A percentile compares a stretch with the other conserved stretches of the same genome.
Conservation (phyloP, 805 yeast species). For the Saturnispora quitensis region DNA sequence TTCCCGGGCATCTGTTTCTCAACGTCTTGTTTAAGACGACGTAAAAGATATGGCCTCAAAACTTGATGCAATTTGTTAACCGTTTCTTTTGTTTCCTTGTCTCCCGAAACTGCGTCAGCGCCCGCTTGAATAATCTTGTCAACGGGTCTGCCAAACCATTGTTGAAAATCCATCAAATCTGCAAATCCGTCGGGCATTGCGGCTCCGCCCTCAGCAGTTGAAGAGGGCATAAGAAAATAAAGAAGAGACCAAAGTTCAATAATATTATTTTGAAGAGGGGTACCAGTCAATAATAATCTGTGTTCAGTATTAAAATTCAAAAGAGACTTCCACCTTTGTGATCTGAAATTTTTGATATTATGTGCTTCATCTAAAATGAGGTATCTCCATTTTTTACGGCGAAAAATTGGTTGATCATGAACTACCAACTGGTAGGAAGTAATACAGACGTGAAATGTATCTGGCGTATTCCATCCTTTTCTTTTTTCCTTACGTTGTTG, state of each 20-base stretch:
- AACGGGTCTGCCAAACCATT: slow-evolving; percentile 98
- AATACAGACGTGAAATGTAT: slow-evolving; percentile 92
- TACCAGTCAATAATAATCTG: slow-evolving; percentile 85
- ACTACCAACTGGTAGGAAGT: slow-evolving; percentile 97
- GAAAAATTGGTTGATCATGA: slow-evolving; percentile 90
- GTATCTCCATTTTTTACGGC: slow-evolving; percentile 89
- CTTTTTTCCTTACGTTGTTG: slow-evolving; percentile 94
- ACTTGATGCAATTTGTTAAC: slow-evolving; percentile 89
- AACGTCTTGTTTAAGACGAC: slow-evolving; percentile 92
- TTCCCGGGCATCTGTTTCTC: slow-evolving; percentile 99
- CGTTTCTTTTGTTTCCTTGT: slow-evolving; percentile 74
- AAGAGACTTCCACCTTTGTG: slow-evolving; percentile 95
- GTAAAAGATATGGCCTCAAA: slow-evolving; percentile 79
- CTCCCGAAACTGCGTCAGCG: slow-evolving; percentile 32
- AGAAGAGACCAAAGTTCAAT: slow-evolving; percentile 94
- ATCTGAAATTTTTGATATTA: slow-evolving; percentile 90
- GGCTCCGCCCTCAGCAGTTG: slow-evolving; percentile 37
- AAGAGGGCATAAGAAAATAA: slow-evolving; percentile 92
- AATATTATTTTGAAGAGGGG: slow-evolving; percentile 91
- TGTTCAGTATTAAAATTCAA: slow-evolving; percentile 89
- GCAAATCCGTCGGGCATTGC: slow-evolving; percentile 95
- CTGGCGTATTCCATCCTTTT: slow-evolving; percentile 95
- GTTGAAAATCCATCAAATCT: slow-evolving; percentile 88
- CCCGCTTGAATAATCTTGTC: slow-evolving; percentile 83
- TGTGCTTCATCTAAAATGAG: slow-evolving; percentile 98